phyloP scores from a whole-genome alignment of 345 rosid species.

The Salix suchowensis region DNA sequence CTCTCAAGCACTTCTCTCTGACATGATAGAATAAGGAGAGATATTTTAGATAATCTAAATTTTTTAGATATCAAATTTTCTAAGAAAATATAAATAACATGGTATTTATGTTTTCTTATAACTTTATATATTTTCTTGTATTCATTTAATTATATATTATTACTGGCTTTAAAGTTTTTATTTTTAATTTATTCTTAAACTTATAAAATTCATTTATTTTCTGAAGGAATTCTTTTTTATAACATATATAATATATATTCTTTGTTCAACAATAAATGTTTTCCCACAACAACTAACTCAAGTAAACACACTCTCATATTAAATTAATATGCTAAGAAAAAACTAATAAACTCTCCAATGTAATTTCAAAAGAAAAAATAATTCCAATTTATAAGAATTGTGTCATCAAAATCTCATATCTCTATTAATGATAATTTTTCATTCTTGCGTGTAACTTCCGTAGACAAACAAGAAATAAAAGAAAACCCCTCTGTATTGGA shows the following conservation, averaged over 20 bases:
- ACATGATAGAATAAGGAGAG: too few species aligned
- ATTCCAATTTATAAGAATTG: not conserved
- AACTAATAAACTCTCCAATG: too few species aligned
- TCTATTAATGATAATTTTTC: not conserved
- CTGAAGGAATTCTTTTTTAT: not conserved
- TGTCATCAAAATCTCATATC: not conserved
- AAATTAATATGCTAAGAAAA: too few species aligned
- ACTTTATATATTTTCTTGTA: not conserved
- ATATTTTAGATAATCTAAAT: too few species aligned
- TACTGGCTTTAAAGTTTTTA: not conserved
- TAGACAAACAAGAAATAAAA: constrained; percentile 7
- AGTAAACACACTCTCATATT: too few species aligned
- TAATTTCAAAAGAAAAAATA: not conserved
- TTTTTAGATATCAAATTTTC: not conserved
- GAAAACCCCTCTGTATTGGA: not conserved
- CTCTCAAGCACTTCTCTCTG: too few species aligned
- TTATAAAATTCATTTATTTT: not conserved
- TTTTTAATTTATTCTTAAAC: not conserved
- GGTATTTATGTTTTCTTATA: too few species aligned
- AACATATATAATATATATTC: too few species aligned
- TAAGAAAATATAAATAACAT: not conserved
- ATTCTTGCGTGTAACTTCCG: constrained; percentile 32
- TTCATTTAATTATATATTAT: too few species aligned
- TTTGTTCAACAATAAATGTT: too few species aligned
- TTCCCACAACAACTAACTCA: too few species aligned